These are phyloP conservation scores for Ulvella scutata DNA, from an alignment of 139 green algal species.

Conservation along the genomic window DNA sequence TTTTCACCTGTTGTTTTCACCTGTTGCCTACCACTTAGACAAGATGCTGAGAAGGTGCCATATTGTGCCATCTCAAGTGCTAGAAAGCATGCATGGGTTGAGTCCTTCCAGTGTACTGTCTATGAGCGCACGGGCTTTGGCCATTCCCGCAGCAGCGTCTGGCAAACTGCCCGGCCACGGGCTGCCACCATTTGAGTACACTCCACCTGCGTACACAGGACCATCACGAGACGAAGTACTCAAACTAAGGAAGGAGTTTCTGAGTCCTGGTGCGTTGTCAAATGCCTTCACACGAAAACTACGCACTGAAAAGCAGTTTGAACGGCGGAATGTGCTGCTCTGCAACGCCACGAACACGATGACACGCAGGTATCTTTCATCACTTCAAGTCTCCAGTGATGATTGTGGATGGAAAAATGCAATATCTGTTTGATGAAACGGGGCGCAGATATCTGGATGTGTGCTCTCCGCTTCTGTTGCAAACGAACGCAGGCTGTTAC, in stretches of 20 bases:
- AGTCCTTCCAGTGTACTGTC: too few species aligned
- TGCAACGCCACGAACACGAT: neutral
- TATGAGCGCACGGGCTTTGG: too few species aligned
- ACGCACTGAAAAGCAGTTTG: neutral
- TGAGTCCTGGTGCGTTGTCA: conserved; percentile 56
- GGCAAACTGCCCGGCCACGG: too few species aligned
- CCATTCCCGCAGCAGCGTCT: too few species aligned
- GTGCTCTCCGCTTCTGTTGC: conserved; percentile 19
- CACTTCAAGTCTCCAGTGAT: conserved; percentile 85
- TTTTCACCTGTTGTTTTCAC: too few species aligned
- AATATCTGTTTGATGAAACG: conserved; percentile 92
- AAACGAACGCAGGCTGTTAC: too few species aligned
- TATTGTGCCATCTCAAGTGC: too few species aligned
- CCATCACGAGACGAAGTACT: conserved; percentile 69
- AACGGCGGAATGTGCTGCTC: neutral
- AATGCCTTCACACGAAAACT: neutral
- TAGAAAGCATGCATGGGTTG: too few species aligned
- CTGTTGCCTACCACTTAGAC: too few species aligned
- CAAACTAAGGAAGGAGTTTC: conserved; percentile 44
- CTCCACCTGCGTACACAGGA: conserved; percentile 56
- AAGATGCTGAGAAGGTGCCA: too few species aligned
- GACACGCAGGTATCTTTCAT: conserved; percentile 43
- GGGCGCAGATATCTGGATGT: conserved; percentile 83
- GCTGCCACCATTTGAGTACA: conserved; percentile 43
- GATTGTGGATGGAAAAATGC: conserved; percentile 90